Conservation (phyloP, 2,329 filamentous ascomycete genomes). For the Colletotrichum incanum region DNA sequence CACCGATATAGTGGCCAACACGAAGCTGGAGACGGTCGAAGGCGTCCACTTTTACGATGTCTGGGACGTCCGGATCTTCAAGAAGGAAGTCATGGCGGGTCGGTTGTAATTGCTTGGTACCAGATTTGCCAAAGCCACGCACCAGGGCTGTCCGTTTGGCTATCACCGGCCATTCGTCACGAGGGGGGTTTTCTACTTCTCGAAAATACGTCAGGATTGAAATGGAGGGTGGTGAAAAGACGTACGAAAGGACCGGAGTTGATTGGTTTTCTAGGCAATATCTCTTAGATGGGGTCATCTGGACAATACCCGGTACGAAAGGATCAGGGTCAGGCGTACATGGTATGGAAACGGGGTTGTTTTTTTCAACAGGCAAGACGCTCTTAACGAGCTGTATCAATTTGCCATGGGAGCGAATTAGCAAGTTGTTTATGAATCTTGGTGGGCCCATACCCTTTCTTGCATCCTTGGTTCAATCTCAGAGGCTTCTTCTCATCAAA, state of each 20-base stretch:
- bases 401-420: background rate
- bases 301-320: slow-evolving; percentile 20
- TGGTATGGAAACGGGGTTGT: background rate
- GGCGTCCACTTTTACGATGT: slow-evolving; percentile 61
- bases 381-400: background rate
- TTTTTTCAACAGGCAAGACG: background rate
- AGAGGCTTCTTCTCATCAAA: background rate
- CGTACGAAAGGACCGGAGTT: slow-evolving; percentile 8
- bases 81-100: slow-evolving; percentile 68
- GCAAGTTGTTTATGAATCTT: background rate
- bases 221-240: background rate
- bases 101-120: slow-evolving; percentile 51
- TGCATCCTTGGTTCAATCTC: too few species aligned
- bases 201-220: too few species aligned
- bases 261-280: slow-evolving; percentile 1
- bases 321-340: slow-evolving; percentile 7
- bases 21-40: slow-evolving; percentile 58
- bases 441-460: background rate
- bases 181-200: background rate
- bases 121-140: background rate
- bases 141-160: background rate
- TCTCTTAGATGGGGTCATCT: slow-evolving; percentile 19
- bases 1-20: slow-evolving; percentile 39
- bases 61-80: slow-evolving; percentile 69
- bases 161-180: background rate